Base-by-base conservation (phyloP, 2,329 filamentous ascomycete genomes). In the Neonectria ditissima region DNA sequence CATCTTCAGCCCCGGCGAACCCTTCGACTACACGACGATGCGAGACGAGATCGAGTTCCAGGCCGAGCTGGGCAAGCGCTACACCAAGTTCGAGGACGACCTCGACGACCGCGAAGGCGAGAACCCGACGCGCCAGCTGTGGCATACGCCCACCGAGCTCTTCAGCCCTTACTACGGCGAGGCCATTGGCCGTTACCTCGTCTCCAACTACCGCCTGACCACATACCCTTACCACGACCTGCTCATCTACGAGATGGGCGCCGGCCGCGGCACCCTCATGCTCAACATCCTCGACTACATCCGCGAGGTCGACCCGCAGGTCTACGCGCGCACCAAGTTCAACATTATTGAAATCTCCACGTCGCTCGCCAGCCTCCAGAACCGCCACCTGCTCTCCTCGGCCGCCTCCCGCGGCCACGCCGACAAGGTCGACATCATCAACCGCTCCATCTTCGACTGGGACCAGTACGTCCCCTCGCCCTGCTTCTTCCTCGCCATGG, bases 221-320 rank as follows among this genome's bases (percentile, higher is more conserved):
- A 88, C 93, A 59, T 98, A 96, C 77, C 96, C 96, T 2, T 97
- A 98, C 83, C 91, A 97, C 80, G 96, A 99, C 80, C 87, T 99
- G 55, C 92, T 97, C 73, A 97, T 99, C 78, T 99, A 97, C 86
- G 96, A 99, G 79, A 97, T 99, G 92, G 96, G 96, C 55, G 96
- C 96, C 41, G 96, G 96, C 73, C 95, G 97, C 74, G 96, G 96
- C 66, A 99, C 97, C 0, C 87, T 99, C 76, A 99, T 99, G 96
- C 86, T 96, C 76, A 99, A 99, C 79, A 94, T 99, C 62, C 86
- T 99, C 65, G 95, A 99, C 83, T 97, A 97, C 79, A 97, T 99
- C 77, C 92, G 94, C 66, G 91, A 92, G 69, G 86, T 90, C 47
- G 92, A 98, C 73, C 93, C 94, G 0, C 92, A 94, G 68, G 95